Percentiles rank a stretch among this genome's conserved stretches.
phyloP scores from a whole-genome alignment of 768 basidiomycete species.

The Peribolospora kevripleyi region DNA sequence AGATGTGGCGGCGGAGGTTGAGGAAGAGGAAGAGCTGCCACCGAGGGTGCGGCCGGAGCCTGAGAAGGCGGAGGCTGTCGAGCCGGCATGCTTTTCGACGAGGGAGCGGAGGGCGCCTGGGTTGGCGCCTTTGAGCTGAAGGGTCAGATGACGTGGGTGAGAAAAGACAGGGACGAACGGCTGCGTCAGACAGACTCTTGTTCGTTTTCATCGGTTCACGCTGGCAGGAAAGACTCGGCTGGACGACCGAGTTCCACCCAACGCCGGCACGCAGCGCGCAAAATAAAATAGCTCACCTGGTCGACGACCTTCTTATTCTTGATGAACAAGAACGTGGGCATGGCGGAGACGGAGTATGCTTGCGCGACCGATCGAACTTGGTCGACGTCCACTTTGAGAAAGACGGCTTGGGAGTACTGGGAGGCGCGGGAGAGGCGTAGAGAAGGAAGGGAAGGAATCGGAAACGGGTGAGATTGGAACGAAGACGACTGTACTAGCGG shows the following conservation, averaged over 20 bases:
- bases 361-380: conserved; percentile 41
- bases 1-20: no score
- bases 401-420: conserved; percentile 39
- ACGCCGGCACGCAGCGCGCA: not conserved
- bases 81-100: conserved; percentile 10
- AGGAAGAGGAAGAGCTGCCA: conserved; percentile 6
- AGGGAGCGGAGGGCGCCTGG: conserved; percentile 7
- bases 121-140: conserved; percentile 11
- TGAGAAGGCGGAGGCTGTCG: not conserved
- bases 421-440: conserved; percentile 1
- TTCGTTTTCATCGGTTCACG: no score
- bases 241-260: conserved; percentile 6
- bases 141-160: not conserved
- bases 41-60: not conserved
- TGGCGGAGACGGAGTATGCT: conserved; percentile 40
- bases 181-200: no score
- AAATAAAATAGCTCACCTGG: conserved; percentile 3
- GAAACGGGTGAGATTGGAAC: no score
- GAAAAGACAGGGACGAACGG: no score
- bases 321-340: conserved; percentile 23
- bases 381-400: conserved; percentile 45
- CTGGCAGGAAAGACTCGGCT: not conserved
- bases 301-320: conserved; percentile 11
- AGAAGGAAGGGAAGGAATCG: not conserved
- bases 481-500: no score